phyloP scores from a whole-genome alignment of 1,139 yeast genomes.

The Lipomyces yarrowii region DNA sequence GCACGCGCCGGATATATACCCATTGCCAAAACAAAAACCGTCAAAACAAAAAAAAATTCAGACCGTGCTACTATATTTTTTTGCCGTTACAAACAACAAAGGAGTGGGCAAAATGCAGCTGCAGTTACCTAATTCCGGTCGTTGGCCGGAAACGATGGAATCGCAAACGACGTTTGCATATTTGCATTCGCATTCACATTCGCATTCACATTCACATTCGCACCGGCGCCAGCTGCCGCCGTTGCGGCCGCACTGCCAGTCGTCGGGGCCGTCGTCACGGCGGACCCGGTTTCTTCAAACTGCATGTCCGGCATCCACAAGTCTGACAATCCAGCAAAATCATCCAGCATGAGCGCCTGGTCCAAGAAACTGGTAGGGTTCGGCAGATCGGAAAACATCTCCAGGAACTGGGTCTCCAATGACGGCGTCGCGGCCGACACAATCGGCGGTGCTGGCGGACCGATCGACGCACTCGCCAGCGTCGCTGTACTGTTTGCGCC shows the following conservation, averaged over 20 bases:
- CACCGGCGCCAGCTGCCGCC: not conserved
- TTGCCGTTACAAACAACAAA: too few relatives aligned
- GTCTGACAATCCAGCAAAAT: slow-evolving; percentile 35
- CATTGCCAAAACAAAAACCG: too few relatives aligned
- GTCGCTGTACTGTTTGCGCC: not conserved
- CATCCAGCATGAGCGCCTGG: slow-evolving; percentile 39
- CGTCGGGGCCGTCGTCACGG: not conserved
- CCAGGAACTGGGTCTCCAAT: slow-evolving; percentile 40
- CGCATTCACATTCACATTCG: not conserved
- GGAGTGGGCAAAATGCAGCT: too few relatives aligned
- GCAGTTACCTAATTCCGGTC: slow-evolving; percentile 9
- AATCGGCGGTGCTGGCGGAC: not conserved
- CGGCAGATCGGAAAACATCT: slow-evolving; percentile 45
- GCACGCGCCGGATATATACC: too few relatives aligned
- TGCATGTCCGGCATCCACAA: slow-evolving; percentile 21
- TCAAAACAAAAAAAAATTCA: too few relatives aligned
- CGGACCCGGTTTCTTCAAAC: slow-evolving; percentile 13
- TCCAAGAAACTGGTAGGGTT: slow-evolving; percentile 44
- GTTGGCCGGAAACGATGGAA: slow-evolving; percentile 18
- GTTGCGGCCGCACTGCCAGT: not conserved
- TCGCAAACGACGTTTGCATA: not conserved
- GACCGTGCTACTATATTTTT: too few relatives aligned
- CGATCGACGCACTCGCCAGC: not conserved
- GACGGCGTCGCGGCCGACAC: slow-evolving; percentile 7
- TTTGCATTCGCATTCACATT: too few relatives aligned